Conservation (phyloP, 2,329 filamentous ascomycete species). For the Pyricularia pennisetigena region DNA sequence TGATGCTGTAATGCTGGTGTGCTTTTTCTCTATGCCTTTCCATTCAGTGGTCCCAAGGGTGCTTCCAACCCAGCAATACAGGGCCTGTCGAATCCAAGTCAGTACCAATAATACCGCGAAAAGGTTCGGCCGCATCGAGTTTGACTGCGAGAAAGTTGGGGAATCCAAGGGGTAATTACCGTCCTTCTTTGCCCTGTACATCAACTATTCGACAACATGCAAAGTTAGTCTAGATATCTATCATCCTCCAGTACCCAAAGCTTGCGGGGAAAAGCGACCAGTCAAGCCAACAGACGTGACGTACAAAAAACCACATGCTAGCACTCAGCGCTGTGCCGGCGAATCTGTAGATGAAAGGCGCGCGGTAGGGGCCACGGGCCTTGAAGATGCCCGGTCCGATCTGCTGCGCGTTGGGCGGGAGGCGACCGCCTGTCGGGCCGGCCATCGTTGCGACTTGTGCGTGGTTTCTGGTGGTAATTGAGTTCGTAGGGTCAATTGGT, state of each 20-base stretch:
- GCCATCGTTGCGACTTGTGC: not conserved
- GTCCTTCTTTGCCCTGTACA: slow-evolving; percentile 96
- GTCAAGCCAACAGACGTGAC: slow-evolving; percentile 22
- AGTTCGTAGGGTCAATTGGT: not conserved
- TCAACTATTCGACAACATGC: slow-evolving; percentile 49
- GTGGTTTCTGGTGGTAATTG: not conserved
- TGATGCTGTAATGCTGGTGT: not conserved
- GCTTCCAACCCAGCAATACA: slow-evolving; percentile 83
- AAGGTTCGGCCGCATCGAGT: not conserved
- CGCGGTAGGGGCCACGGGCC: slow-evolving; percentile 24
- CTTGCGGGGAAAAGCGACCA: not conserved
- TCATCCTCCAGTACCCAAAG: not conserved
- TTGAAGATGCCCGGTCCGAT: not conserved
- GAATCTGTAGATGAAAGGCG: slow-evolving; percentile 63
- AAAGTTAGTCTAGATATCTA: not conserved
- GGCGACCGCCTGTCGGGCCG: not conserved
- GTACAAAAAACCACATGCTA: slow-evolving; percentile 99
- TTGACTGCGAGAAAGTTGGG: not conserved
- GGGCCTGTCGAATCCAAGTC: slow-evolving; percentile 36
- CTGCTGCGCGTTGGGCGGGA: slow-evolving; percentile 1
- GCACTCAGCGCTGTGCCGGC: slow-evolving; percentile 80
- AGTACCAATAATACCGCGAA: slow-evolving; percentile 8
- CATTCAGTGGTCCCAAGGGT: slow-evolving; percentile 85
- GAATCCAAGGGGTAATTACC: slow-evolving; percentile 38
- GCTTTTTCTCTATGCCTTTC: not conserved